Evolutionary conservation across 2,329 filamentous ascomycete genomes (phyloP).

Genomic region (Rutstroemia sp.): DNA sequence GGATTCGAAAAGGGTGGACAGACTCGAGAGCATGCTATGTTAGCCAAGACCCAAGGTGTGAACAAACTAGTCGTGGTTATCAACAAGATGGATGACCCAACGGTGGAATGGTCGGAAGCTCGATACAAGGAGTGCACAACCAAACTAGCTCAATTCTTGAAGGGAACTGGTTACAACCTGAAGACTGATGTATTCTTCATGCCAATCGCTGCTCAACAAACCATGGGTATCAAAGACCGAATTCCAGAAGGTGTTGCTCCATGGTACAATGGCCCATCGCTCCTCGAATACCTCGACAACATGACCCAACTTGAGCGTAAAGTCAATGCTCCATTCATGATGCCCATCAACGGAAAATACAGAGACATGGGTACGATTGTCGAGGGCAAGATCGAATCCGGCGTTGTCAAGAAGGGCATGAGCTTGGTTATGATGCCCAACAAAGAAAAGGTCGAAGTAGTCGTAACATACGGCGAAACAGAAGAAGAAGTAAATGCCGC

Average conservation of each 20-base stretch:
- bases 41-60: conserved; percentile 96
- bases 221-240: conserved; percentile 80
- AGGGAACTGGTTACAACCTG: conserved; percentile 86
- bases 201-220: conserved; percentile 88
- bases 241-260: conserved; percentile 67
- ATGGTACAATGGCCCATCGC: conserved; percentile 84
- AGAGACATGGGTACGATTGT: conserved; percentile 95
- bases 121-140: conserved; percentile 89
- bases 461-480: conserved; percentile 88
- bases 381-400: conserved; percentile 94
- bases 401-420: conserved; percentile 85
- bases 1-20: conserved; percentile 96
- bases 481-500: conserved; percentile 82
- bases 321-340: conserved; percentile 97
- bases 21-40: conserved; percentile 93
- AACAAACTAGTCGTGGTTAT: conserved; percentile 92
- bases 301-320: conserved; percentile 94
- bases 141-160: conserved; percentile 82
- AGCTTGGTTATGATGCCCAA: conserved; percentile 94
- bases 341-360: conserved; percentile 95
- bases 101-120: conserved; percentile 90
- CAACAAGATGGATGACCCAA: conserved; percentile 99
- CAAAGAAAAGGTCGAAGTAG: conserved; percentile 69
- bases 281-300: conserved; percentile 90
- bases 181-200: conserved; percentile 93